Evolutionary conservation across 1,284 basidiomycete genomes (phyloP).

Genomic region (Hemileia vastatrix): DNA sequence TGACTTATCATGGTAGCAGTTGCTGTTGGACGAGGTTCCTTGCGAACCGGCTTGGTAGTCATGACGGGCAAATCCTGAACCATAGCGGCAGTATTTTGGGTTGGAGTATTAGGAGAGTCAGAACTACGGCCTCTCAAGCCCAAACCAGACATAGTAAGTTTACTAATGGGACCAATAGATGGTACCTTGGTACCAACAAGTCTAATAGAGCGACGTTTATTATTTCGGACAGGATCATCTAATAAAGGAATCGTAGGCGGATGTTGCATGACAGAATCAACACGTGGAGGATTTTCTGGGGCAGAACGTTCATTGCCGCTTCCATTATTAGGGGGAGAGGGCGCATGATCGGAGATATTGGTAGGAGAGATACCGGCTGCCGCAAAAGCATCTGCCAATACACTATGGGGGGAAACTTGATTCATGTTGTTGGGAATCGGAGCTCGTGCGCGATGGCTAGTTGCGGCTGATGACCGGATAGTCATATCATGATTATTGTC

Average conservation of each 20-base stretch:
- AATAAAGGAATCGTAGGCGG: slow-evolving; percentile 20
- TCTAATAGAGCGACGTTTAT: slow-evolving; percentile 6
- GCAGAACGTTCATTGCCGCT: neutral
- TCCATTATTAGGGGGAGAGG: neutral
- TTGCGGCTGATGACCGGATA: no score
- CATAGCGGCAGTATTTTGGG: no score
- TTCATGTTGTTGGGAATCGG: neutral
- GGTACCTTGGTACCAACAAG: slow-evolving; percentile 20
- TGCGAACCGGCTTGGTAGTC: no score
- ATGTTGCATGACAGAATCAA: neutral
- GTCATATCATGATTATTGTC: no score
- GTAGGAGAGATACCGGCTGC: neutral
- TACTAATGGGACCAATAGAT: slow-evolving; percentile 16
- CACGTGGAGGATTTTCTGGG: neutral
- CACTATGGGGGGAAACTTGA: slow-evolving; percentile 6
- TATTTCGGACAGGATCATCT: slow-evolving; percentile 10
- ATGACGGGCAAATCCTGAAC: no score
- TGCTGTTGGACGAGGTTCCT: no score
- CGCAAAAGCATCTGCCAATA: slow-evolving; percentile 12
- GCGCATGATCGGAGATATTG: neutral
- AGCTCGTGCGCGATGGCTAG: no score
- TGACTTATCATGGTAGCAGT: neutral
- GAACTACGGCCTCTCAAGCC: neutral
- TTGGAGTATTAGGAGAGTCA: no score
- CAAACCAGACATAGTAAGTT: slow-evolving; percentile 16